These are phyloP conservation scores for Pseudocercospora eumusae DNA, from an alignment of 2,329 filamentous ascomycete species.

Conservation along the genomic window DNA sequence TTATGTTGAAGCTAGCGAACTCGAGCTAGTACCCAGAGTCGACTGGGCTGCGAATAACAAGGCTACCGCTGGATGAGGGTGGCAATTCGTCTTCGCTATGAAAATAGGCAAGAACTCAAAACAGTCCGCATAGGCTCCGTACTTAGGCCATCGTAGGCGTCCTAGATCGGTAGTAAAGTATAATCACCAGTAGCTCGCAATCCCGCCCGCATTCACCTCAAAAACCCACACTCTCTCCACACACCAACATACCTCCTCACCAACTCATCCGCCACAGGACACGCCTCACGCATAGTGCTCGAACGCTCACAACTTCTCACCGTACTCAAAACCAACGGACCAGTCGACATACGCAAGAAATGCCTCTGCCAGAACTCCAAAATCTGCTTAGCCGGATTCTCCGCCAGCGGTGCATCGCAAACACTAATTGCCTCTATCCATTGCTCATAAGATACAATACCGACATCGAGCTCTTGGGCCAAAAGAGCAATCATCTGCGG, in stretches of 20 bases:
- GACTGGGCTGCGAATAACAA: no score
- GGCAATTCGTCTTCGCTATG: no score
- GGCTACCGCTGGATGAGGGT: no score
- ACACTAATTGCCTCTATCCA: conserved; percentile 44
- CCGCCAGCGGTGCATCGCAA: conserved; percentile 22
- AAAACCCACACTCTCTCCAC: conserved; percentile 42
- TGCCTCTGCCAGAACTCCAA: conserved; percentile 41
- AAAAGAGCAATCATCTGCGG: conserved; percentile 41
- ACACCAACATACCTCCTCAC: conserved; percentile 39
- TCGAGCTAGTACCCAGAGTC: no score
- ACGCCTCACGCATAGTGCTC: conserved; percentile 36
- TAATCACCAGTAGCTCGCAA: no score
- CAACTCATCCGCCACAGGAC: conserved; percentile 41
- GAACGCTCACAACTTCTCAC: conserved; percentile 43
- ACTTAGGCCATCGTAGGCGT: no score
- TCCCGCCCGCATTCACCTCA: conserved; percentile 5
- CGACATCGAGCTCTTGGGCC: conserved; percentile 40
- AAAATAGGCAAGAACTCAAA: no score
- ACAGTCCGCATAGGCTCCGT: no score
- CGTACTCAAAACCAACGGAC: conserved; percentile 47
- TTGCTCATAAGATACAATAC: conserved; percentile 44
- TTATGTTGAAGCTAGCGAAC: no score
- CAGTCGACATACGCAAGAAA: conserved; percentile 50
- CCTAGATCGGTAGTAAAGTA: no score
- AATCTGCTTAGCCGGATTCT: conserved; percentile 40